Evolutionary conservation across 1,284 basidiomycete genomes (phyloP), one percentile per base, ranked within the genome.

Genomic region (Naganishia liquefaciens): DNA sequence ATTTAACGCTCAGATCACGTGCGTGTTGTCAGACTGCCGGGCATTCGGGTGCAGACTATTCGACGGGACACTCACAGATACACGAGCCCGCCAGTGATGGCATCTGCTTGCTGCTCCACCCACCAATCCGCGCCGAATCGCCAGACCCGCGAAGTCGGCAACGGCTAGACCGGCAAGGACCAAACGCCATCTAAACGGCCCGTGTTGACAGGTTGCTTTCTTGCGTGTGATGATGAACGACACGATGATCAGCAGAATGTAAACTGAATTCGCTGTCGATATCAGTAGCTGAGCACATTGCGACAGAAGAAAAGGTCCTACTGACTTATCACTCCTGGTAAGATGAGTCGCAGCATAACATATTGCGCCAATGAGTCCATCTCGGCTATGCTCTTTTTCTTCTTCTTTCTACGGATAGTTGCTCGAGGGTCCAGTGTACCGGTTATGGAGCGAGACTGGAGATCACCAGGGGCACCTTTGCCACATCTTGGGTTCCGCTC

Each of bases 101-200:
- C 54, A 21, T 44, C 42, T 9, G 13, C 39, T 9, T 55, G 54
- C 5, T 28, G 23, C 23, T 15, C 19, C 13, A 55, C 40, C 23
- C 54, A 44, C 23, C 17, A 55, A 27, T 43, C n/a, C 42, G 25
- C 54, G 54, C 40, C 40, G 44, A 3, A 27, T 15, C 43, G 39
- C 25, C 13, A 55, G 42, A 27, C 17, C 40, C 13, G 30, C 21
- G 11, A 21, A 44, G 54, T 5, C 25, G n/a, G 40, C 40, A 9
- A 44, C 21, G 10, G 40, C 42, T 28, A 11, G 37, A 25, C 7
- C 25, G 15, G 40, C 25, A 11, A 40, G 42, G n/a, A 44, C 13
- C 25, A 44, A 43, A 3, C 23, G 40, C 54, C 23, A 43, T 15
- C 21, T 2, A 5, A 23, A 55, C 10, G 40, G 23, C 44, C 43